phyloP scores from a whole-genome alignment of 345 rosid species.

The Bretschneidera sinensis region DNA sequence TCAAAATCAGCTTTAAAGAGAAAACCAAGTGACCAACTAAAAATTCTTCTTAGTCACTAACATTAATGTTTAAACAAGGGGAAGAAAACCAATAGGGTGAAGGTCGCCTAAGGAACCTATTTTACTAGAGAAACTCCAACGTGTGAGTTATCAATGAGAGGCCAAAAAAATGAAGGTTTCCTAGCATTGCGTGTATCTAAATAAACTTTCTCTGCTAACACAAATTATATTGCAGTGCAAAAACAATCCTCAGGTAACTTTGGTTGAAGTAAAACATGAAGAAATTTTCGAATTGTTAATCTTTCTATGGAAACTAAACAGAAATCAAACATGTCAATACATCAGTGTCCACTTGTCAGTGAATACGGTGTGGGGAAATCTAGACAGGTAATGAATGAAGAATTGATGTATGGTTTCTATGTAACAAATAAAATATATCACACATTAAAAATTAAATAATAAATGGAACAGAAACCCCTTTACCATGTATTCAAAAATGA shows the following conservation, averaged over 20 bases:
- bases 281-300: not conserved
- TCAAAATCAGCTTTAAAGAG: no score
- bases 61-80: not conserved
- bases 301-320: no score
- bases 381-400: no score
- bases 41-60: no score
- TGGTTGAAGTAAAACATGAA: no score
- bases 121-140: no score
- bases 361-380: no score
- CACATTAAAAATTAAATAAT: not conserved
- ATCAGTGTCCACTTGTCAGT: no score
- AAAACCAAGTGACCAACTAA: no score
- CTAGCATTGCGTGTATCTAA: not conserved
- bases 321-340: no score
- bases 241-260: not conserved
- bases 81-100: not conserved
- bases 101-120: not conserved
- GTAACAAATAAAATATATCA: not conserved
- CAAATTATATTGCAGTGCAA: not conserved
- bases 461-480: constrained; percentile 14
- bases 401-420: not conserved
- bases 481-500: constrained; percentile 96
- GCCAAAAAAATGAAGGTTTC: not conserved
- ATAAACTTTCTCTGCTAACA: not conserved
- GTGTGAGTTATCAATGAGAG: not conserved